A percentile compares a stretch with the other conserved stretches of the same genome.
Evolutionary conservation across 768 basidiomycete genomes (phyloP).

Genomic region (Termitomyces sp.): DNA sequence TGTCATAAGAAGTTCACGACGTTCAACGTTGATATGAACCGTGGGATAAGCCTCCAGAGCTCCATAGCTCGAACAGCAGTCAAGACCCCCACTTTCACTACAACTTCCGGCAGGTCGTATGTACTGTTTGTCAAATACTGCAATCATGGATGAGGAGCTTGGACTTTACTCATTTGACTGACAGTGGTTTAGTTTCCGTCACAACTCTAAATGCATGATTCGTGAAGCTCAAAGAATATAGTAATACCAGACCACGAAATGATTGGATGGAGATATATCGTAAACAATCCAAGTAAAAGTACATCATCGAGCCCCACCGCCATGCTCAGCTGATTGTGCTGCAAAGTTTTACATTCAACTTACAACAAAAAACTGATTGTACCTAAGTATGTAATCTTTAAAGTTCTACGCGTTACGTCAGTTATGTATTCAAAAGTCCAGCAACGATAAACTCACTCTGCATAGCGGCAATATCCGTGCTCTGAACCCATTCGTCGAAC

Average conservation of each 20-base stretch:
- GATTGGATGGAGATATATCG: not conserved
- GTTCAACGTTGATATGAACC: not conserved
- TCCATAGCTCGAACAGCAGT: not conserved
- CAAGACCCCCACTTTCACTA: too few relatives aligned
- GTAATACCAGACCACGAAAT: not conserved
- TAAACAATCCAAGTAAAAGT: not conserved
- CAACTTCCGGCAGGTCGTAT: not conserved
- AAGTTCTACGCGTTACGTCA: conserved; percentile 17
- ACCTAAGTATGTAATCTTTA: conserved; percentile 6
- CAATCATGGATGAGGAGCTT: not conserved
- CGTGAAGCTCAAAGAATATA: not conserved
- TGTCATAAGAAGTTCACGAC: not conserved
- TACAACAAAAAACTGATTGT: not conserved
- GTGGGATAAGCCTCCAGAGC: not conserved
- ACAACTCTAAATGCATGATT: conserved; percentile 3
- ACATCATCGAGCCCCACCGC: not conserved
- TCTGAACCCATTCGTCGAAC: conserved; percentile 87
- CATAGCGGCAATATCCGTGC: conserved; percentile 89
- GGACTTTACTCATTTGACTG: not conserved
- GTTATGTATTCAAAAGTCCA: not conserved
- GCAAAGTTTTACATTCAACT: not conserved
- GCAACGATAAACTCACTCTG: conserved; percentile 58
- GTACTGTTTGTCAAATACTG: not conserved
- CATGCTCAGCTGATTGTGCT: not conserved
- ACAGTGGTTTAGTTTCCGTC: conserved; percentile 14